Base-by-base conservation (phyloP, 768 basidiomycete species). In the Lentinula aciculospora region DNA sequence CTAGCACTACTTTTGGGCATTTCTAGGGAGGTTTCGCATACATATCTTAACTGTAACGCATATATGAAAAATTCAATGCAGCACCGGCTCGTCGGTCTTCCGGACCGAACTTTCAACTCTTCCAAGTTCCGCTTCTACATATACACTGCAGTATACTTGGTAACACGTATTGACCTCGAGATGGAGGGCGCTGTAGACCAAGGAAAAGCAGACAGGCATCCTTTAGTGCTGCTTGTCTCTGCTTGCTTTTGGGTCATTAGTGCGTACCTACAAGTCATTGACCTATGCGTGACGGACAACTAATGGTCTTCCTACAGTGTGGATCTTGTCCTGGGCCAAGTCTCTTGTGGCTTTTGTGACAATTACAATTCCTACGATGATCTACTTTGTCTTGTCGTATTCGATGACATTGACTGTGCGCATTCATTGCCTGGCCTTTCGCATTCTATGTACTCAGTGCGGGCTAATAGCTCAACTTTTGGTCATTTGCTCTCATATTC, bases 381-480 rank as follows among this genome's bases (percentile, higher is more conserved):
- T 93, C 44, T 93, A 92, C 66, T 77, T 82, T 17, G 72, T 89
- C 12, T 77, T 94, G 25, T 92, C 91, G 10, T 94, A 93, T 67
- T 92, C 92, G 4, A 85, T 94, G 82, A 94, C 92, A 1, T 76
- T 94, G 62, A 93, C 91, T 56, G 92, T 92, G 66, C 47, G 83
- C 51, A 21, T 8, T 65, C 13, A 25, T 23, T 39, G 53, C 57
- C 61, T 48, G 17, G 6, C 58, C 54, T 17, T 7, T 36, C 31
- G 23, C 29, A 46, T 36, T 23, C 10, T 54, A 47, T 28, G 27
- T 60, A 56, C 59, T 56, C 5, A 49, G 57, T 19, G 44, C 59
- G 47, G 50, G 25, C n/a, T 49, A 17, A 37, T 32, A 95, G 85
- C 81, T 98, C 46, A 92, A 92, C 63, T 97, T 97, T 71, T 94